A percentile compares a stretch with the other conserved stretches of the same genome.
Evolutionary conservation across 2,329 filamentous ascomycete genomes (phyloP).

Genomic region (Scedosporium minutisporum): DNA sequence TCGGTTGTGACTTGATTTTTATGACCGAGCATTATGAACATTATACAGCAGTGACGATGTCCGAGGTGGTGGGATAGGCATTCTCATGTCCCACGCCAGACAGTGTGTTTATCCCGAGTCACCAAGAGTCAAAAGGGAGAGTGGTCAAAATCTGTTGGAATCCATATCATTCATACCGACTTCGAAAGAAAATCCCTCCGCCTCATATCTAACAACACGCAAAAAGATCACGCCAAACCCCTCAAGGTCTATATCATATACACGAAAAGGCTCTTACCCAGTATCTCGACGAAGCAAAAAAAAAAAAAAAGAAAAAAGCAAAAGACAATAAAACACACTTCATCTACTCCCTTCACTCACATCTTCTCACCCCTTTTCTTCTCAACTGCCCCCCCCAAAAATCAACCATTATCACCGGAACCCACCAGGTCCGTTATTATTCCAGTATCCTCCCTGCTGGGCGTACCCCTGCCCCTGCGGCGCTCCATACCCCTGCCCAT

Average conservation of each 20-base stretch:
- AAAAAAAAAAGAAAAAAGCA: neutral
- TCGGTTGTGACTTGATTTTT: too few species aligned
- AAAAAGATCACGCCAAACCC: neutral
- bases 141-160: too few species aligned
- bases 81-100: too few species aligned
- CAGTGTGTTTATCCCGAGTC: too few species aligned
- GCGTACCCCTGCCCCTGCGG: neutral
- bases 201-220: neutral
- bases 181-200: neutral
- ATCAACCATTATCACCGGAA: neutral
- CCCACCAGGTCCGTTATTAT: neutral
- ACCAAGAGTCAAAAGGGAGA: too few species aligned
- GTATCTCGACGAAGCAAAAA: neutral
- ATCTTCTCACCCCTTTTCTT: neutral
- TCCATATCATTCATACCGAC: neutral
- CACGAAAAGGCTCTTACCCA: neutral
- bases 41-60: too few species aligned
- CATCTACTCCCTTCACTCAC: neutral
- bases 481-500: neutral
- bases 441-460: slow-evolving; percentile 1
- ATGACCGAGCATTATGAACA: too few species aligned
- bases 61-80: too few species aligned
- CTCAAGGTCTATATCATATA: neutral
- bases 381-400: neutral
- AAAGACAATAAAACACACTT: too few species aligned